A percentile compares a stretch with the other conserved stretches of the same genome.
Evolutionary conservation across 108 stramenopile genomes (phyloP).

Genomic region (Conticribra guillardii): DNA sequence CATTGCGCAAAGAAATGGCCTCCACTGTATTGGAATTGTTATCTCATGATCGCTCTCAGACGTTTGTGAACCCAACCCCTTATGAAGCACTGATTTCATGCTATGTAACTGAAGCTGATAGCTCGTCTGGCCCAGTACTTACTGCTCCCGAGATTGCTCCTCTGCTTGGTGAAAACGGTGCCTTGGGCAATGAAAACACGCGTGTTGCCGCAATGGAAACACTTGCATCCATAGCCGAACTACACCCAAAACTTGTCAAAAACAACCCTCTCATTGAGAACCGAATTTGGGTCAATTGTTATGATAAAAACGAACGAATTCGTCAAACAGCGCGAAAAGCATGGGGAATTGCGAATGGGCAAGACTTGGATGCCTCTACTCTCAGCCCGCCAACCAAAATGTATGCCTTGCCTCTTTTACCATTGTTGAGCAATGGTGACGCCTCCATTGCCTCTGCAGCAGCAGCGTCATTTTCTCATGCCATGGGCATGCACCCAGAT

Average conservation of each 20-base stretch:
- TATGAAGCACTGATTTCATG: constrained; percentile 76
- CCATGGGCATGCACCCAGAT: constrained; percentile 67
- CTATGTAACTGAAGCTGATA: constrained; percentile 55
- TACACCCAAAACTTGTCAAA: constrained; percentile 66
- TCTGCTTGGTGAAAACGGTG: constrained; percentile 78
- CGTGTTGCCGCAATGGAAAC: constrained; percentile 79
- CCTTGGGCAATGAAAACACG: constrained; percentile 72
- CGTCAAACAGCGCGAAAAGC: constrained; percentile 67
- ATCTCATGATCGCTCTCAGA: constrained; percentile 77
- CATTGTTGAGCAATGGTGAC: constrained; percentile 68
- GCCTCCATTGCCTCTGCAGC: constrained; percentile 69
- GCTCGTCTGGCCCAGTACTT: constrained; percentile 40
- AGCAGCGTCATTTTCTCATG: constrained; percentile 67
- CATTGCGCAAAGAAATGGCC: constrained; percentile 79
- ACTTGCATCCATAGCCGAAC: constrained; percentile 61
- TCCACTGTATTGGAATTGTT: constrained; percentile 74
- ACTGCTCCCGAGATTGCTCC: constrained; percentile 77
- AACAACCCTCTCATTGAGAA: constrained; percentile 86
- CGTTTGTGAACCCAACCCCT: constrained; percentile 82
- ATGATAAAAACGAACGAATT: constrained; percentile 64
- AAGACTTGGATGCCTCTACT: constrained; percentile 15
- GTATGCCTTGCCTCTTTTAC: constrained; percentile 82
- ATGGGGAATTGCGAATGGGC: constrained; percentile 61
- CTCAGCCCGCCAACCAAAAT: constrained; percentile 76
- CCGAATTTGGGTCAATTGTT: constrained; percentile 87